Percentiles rank a stretch among this genome's conserved stretches.
Conservation (phyloP, 805 yeast species). For the Metschnikowia aberdeeniae region DNA sequence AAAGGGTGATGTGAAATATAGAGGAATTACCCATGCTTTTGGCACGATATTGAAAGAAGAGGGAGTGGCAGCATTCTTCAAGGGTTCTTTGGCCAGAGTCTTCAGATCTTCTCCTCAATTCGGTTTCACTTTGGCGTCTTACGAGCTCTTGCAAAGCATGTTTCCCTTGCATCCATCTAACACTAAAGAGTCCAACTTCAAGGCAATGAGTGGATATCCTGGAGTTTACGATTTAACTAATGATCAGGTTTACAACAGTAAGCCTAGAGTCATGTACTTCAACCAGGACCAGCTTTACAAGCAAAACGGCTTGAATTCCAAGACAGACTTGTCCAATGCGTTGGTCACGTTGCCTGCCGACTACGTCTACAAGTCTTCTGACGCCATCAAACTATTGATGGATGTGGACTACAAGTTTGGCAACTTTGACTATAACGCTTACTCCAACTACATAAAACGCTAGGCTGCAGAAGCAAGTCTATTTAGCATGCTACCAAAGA, state of each 20-base stretch:
- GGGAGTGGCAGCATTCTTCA: constrained; percentile 82
- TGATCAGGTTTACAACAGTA: constrained; percentile 33
- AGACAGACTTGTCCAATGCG: constrained; percentile 30
- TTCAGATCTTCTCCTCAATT: constrained; percentile 95
- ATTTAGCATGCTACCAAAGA: not conserved
- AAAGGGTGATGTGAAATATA: constrained; percentile 71
- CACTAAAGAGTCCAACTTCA: constrained; percentile 41
- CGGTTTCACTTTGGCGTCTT: constrained; percentile 96
- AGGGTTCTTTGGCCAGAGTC: constrained; percentile 95
- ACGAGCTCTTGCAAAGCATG: constrained; percentile 78
- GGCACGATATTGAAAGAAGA: constrained; percentile 73
- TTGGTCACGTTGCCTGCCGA: constrained; percentile 40
- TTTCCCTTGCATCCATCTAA: constrained; percentile 63
- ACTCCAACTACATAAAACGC: constrained; percentile 33
- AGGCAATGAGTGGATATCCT: constrained; percentile 42
- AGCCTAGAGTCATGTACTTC: constrained; percentile 34
- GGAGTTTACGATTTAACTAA: constrained; percentile 43
- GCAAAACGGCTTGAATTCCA: constrained; percentile 26
- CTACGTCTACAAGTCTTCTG: constrained; percentile 55
- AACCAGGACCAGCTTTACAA: constrained; percentile 34
- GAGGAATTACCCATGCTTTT: constrained; percentile 75
- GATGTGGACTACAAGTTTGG: constrained; percentile 62
- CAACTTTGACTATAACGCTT: constrained; percentile 49
- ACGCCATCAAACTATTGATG: constrained; percentile 56
- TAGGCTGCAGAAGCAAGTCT: constrained; percentile 1